phyloP scores from a whole-genome alignment of 345 rosid genomes.

The Populus ilicifolia region DNA sequence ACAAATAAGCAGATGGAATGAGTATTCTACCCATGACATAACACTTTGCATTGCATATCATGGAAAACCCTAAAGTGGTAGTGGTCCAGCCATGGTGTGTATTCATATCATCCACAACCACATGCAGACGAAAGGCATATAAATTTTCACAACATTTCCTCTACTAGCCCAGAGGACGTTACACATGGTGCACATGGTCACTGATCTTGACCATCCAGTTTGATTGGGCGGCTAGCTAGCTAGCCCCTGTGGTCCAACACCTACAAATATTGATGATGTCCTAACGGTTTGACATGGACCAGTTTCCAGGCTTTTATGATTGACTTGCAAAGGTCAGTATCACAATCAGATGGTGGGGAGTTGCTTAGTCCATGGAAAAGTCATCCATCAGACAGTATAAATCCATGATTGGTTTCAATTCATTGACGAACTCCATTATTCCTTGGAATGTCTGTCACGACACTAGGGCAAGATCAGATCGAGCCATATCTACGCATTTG shows the following conservation, averaged over 20 bases:
- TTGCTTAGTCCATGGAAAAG: not conserved
- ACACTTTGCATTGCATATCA: too few relatives aligned
- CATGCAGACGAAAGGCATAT: not conserved
- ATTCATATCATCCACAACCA: not conserved
- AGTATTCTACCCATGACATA: too few relatives aligned
- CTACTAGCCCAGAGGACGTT: not conserved
- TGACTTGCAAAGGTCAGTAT: not conserved
- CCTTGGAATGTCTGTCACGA: slow-evolving; percentile 21
- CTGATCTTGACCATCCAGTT: not conserved
- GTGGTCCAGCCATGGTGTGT: too few relatives aligned
- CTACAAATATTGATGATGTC: not conserved
- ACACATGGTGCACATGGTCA: not conserved
- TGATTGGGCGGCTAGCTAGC: not conserved
- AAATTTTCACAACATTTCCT: not conserved
- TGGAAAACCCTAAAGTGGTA: too few relatives aligned
- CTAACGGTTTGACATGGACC: not conserved
- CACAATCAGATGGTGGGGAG: too few relatives aligned
- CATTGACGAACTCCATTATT: not conserved
- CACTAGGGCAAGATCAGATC: too few relatives aligned
- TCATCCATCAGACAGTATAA: not conserved
- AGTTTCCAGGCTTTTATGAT: not conserved
- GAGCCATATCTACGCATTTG: too few relatives aligned
- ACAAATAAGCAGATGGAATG: too few relatives aligned
- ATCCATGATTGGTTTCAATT: not conserved
- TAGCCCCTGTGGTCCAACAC: slow-evolving; percentile 33